Percentiles rank a stretch among this genome's conserved stretches.
Conservation (phyloP, 768 basidiomycete genomes). For the Lentinula aciculospora region DNA sequence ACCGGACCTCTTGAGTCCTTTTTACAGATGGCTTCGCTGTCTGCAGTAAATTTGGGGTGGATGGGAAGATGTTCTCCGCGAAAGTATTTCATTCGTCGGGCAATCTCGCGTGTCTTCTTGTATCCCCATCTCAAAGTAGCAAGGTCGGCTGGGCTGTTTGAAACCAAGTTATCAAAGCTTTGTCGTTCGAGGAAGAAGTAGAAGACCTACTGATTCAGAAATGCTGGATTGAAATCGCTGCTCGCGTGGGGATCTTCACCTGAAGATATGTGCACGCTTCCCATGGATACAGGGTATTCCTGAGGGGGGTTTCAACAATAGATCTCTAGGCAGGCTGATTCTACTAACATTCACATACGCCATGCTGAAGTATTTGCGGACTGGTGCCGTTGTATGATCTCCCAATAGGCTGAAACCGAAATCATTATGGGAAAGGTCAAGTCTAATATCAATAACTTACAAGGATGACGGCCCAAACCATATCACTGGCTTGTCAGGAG, state of each 20-base stretch:
- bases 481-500: slow-evolving; percentile 32
- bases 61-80: slow-evolving; percentile 13
- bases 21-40: slow-evolving; percentile 7
- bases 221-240: slow-evolving; percentile 27
- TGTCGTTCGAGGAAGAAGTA: no score
- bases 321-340: background rate
- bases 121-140: slow-evolving; percentile 20
- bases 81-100: slow-evolving; percentile 29
- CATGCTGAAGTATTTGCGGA: slow-evolving; percentile 19
- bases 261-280: slow-evolving; percentile 29
- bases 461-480: slow-evolving; percentile 22
- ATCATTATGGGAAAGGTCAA: background rate
- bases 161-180: no score
- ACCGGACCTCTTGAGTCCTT: slow-evolving; percentile 12
- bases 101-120: slow-evolving; percentile 20
- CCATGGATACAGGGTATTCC: slow-evolving; percentile 27
- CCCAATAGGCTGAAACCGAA: slow-evolving; percentile 18
- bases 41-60: slow-evolving; percentile 15
- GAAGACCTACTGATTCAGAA: slow-evolving; percentile 25
- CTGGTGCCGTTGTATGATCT: slow-evolving; percentile 10
- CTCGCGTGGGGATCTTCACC: slow-evolving; percentile 23
- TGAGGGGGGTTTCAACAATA: slow-evolving; percentile 10
- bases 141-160: slow-evolving; percentile 19
- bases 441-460: slow-evolving; percentile 14
- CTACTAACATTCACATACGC: slow-evolving; percentile 23